Evolutionary conservation across 1,139 yeast species (phyloP).

Genomic region (Candida sp.): DNA sequence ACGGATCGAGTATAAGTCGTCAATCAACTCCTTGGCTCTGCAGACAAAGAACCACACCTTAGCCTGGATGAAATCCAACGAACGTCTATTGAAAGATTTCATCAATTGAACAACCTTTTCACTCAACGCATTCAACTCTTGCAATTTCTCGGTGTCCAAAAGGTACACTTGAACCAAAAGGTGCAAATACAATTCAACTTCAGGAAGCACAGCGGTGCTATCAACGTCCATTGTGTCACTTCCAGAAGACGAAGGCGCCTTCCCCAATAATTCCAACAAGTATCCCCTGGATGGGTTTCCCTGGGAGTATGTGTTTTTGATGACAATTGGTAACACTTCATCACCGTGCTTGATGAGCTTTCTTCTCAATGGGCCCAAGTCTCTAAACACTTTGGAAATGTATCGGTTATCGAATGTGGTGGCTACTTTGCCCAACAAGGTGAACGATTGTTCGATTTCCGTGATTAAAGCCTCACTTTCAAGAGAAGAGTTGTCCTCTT

Average conservation of each 20-base stretch:
- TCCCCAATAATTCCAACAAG: conserved; percentile 39
- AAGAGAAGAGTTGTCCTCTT: conserved; percentile 5
- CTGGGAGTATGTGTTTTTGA: conserved; percentile 51
- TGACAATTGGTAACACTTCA: conserved; percentile 55
- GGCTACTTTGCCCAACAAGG: conserved; percentile 71
- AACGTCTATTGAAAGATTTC: conserved; percentile 73
- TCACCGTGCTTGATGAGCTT: conserved; percentile 47
- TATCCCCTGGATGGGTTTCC: conserved; percentile 41
- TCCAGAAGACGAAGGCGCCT: conserved; percentile 20
- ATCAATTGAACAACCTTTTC: conserved; percentile 57
- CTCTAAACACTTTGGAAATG: conserved; percentile 85
- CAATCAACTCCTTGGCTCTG: conserved; percentile 73
- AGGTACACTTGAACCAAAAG: conserved; percentile 78
- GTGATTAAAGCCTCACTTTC: conserved; percentile 21
- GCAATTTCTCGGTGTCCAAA: conserved; percentile 61
- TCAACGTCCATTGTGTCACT: conserved; percentile 17
- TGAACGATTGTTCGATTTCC: conserved; percentile 58
- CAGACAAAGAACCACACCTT: conserved; percentile 94
- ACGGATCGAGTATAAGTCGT: conserved; percentile 65
- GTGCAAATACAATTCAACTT: conserved; percentile 80
- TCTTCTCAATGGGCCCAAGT: conserved; percentile 76
- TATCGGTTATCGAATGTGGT: conserved; percentile 84
- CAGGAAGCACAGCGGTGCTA: conserved; percentile 51
- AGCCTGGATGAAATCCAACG: conserved; percentile 86
- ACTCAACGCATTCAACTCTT: conserved; percentile 57